Percentiles rank a stretch among this genome's conserved stretches.
These are phyloP conservation scores for Pezicula rhizophila DNA, from an alignment of 2,329 filamentous ascomycete species.

Conservation along the genomic window DNA sequence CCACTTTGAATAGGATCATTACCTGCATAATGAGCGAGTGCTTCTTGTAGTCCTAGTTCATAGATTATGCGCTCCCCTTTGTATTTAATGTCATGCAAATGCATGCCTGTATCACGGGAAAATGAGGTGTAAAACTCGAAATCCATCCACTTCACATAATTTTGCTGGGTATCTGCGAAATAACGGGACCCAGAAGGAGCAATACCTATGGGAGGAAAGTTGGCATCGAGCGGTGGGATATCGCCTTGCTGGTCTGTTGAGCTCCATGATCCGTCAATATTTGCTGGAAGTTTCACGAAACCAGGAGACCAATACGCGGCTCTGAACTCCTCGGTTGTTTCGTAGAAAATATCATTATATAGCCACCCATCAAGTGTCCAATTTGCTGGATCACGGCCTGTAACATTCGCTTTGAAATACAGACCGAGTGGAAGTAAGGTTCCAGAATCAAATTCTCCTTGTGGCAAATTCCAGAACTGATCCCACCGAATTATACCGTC, in stretches of 20 bases:
- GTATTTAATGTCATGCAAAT: slow-evolving; percentile 45
- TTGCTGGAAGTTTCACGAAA: slow-evolving; percentile 41
- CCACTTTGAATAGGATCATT: slow-evolving; percentile 22
- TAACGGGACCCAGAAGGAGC: slow-evolving; percentile 36
- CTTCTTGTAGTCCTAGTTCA: slow-evolving; percentile 50
- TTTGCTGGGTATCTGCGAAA: slow-evolving; percentile 33
- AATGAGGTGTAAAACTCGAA: slow-evolving; percentile 47
- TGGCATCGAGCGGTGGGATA: slow-evolving; percentile 30
- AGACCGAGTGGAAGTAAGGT: slow-evolving; percentile 41
- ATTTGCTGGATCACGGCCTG: slow-evolving; percentile 40
- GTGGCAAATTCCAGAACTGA: neutral
- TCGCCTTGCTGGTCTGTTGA: slow-evolving; percentile 35
- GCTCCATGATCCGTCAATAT: slow-evolving; percentile 42
- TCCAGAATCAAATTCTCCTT: slow-evolving; percentile 5
- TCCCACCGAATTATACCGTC: slow-evolving; percentile 1
- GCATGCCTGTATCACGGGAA: slow-evolving; percentile 40
- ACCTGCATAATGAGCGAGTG: slow-evolving; percentile 29
- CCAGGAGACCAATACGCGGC: slow-evolving; percentile 34
- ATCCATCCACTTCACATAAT: slow-evolving; percentile 46
- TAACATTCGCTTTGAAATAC: slow-evolving; percentile 40
- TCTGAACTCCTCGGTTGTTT: slow-evolving; percentile 41
- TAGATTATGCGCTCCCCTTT: slow-evolving; percentile 50
- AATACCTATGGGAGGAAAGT: slow-evolving; percentile 32
- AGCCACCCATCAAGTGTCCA: slow-evolving; percentile 49
- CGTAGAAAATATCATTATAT: slow-evolving; percentile 48